phyloP scores from a whole-genome alignment of 169 alveolate species.

The Cryptosporidium parvum region DNA sequence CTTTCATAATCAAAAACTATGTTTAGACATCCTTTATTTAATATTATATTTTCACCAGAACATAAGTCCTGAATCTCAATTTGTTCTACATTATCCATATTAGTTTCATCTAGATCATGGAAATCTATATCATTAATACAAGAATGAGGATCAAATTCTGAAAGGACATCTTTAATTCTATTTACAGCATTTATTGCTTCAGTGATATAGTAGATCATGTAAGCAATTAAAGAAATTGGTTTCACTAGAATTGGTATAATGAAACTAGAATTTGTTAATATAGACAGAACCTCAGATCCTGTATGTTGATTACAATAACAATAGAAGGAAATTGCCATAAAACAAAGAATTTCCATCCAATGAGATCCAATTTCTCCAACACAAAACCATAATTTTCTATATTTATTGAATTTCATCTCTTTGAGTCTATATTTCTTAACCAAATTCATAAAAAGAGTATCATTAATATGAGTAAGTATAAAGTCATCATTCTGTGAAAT shows the following conservation, averaged over 20 bases:
- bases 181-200: conserved; percentile 52
- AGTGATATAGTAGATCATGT: conserved; percentile 38
- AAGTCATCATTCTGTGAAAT: conserved; percentile 39
- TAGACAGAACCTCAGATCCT: conserved; percentile 2
- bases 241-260: conserved; percentile 39
- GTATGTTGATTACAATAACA: conserved; percentile 14
- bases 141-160: not conserved
- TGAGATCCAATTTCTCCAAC: conserved; percentile 41
- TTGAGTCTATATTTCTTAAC: conserved; percentile 8
- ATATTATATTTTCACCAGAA: not conserved
- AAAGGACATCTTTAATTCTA: conserved; percentile 11
- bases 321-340: conserved; percentile 31
- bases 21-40: conserved; percentile 22
- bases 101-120: not conserved
- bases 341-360: conserved; percentile 61
- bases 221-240: conserved; percentile 61
- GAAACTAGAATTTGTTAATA: conserved; percentile 32
- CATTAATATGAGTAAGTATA: conserved; percentile 19
- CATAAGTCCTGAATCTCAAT: conserved; percentile 7
- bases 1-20: conserved; percentile 21
- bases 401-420: conserved; percentile 64
- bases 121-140: not conserved
- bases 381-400: conserved; percentile 59
- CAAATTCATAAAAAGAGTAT: conserved; percentile 12
- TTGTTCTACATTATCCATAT: conserved; percentile 9